Evolutionary conservation across 1,284 basidiomycete species (phyloP), one percentile per base, ranked within the genome.

Genomic region (Cryptococcus hybrid): DNA sequence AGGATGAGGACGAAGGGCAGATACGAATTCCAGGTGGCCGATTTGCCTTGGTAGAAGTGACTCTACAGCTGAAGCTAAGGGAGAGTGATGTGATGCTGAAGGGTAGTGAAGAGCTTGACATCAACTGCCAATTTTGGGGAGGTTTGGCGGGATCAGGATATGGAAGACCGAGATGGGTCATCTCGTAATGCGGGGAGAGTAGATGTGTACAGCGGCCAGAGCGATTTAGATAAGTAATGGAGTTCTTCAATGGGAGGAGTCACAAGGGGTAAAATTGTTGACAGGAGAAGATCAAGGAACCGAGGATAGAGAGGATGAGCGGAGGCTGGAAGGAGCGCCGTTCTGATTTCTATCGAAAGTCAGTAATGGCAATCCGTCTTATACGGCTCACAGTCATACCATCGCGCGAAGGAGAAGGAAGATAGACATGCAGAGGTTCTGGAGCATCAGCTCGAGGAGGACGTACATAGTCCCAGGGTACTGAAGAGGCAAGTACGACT

Each of bases 381-480:
- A 47, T 18, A 9, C 8, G 34, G 7, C 13, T 35, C 34, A 15
- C 8, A n/a, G 15, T 47, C 58, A 45, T 57, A 86, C 88, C 82
- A 79, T 86, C 80, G 78, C 86, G 87, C n/a, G 78, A 77, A 1
- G 82, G 79, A 1, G 84, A 77, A 1, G 82, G 76, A 0, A 88
- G 75, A 57, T 87, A 84, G n/a, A 92, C 72, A 67, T 85, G 84
- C 63, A 87, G 86, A 0, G 90, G 90, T 67, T 91, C 88, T 0
- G 85, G 84, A 0, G 88, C 83, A 34, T 88, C 86, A 3, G 86
- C 88, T 5, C 87, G 73, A 0, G 83, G 73, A 0, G 89, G 88
- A 7, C 85, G 82, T 15, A 91, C 81, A 61, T 88, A 84, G 61
- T 88, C 85, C 90, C 90, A 92, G 13, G 83, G 82, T 6, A 84